Evolutionary conservation across 192 early-diverging fungal species (phyloP), one percentile per base, ranked within the genome.

Genomic region (Dispira simplex): DNA sequence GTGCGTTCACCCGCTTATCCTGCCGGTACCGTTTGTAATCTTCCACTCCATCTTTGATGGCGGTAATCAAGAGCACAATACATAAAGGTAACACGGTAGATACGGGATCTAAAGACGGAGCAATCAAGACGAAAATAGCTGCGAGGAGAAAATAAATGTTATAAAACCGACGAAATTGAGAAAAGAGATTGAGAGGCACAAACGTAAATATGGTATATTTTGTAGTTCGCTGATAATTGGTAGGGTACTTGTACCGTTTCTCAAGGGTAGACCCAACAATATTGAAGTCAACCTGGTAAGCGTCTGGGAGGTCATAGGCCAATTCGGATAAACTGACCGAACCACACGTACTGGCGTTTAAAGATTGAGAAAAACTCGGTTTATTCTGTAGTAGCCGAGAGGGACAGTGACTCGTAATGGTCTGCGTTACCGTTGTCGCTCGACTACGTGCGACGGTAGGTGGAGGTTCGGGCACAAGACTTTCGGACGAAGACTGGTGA

Each of bases 41-140:
- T 73, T 95, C 94, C 49, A 90, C 73, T 8, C 75, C 92, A 67
- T 97, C 92, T 74, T 93, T 96, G 72, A 85, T 67, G 13, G 89
- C 88, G 0, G 89, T 89, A 52, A 92, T 78, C 44, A 76, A 64
- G 8, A 97, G 77, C 1, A 98, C 87, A 23, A 89, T 75, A 32
- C 88, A 76, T 51, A 96, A 79, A 5, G 93, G 93, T 3, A 94
- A 71, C 28, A 95, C 79, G 67, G 87, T 75, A 71, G 93, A 90
- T 47, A 71, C 52, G 21, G 71, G 71, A 2, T 72, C 71, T 58
- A 77, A 68, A 16, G 59, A 62, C n/a, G 63, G 63, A 18, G 44
- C 63, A 2, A 64, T 49, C 6, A 64, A 26, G 11, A 64, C 46
- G 32, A 94, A 74, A 45, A 92, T 79, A 46, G 84, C 83, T 68